Conservation (phyloP, 768 basidiomycete genomes). For the Fistulinella prunicolor region DNA sequence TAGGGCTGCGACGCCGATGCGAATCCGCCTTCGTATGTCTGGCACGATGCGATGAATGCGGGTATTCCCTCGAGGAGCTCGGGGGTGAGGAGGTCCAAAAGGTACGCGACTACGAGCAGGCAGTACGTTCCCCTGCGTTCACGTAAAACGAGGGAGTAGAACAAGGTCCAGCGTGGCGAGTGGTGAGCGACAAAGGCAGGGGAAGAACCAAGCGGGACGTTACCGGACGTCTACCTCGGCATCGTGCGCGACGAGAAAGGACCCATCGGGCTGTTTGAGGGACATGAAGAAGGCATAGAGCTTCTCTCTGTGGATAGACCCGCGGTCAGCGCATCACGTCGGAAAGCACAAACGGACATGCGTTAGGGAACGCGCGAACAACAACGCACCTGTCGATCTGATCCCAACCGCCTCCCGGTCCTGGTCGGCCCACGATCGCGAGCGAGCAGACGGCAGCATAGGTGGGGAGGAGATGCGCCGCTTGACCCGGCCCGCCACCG, state of each 20-base stretch:
- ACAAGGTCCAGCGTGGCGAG: too few relatives aligned
- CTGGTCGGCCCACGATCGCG: slow-evolving; percentile 76
- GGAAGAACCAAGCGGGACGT: too few relatives aligned
- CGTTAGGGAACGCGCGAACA: background rate
- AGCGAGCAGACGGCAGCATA: slow-evolving; percentile 86
- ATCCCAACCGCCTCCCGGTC: slow-evolving; percentile 79
- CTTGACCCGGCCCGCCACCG: slow-evolving; percentile 86
- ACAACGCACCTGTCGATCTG: slow-evolving; percentile 68
- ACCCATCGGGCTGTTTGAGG: slow-evolving; percentile 89
- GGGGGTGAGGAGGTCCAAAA: slow-evolving; percentile 86
- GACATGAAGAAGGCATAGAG: slow-evolving; percentile 90
- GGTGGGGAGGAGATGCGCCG: slow-evolving; percentile 83
- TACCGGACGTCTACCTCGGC: slow-evolving; percentile 95
- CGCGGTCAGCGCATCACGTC: too few relatives aligned
- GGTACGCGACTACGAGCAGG: slow-evolving; percentile 74
- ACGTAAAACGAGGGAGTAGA: too few relatives aligned
- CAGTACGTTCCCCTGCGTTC: slow-evolving; percentile 84
- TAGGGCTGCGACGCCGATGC: slow-evolving; percentile 75
- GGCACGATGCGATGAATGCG: slow-evolving; percentile 82
- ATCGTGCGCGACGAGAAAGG: slow-evolving; percentile 82
- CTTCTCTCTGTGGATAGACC: slow-evolving; percentile 42
- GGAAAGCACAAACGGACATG: too few relatives aligned
- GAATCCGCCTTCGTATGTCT: slow-evolving; percentile 98
- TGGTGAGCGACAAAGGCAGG: too few relatives aligned
- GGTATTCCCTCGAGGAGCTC: slow-evolving; percentile 76